Evolutionary conservation across 768 basidiomycete species (phyloP).

Genomic region (Melanogaster broomeanus): DNA sequence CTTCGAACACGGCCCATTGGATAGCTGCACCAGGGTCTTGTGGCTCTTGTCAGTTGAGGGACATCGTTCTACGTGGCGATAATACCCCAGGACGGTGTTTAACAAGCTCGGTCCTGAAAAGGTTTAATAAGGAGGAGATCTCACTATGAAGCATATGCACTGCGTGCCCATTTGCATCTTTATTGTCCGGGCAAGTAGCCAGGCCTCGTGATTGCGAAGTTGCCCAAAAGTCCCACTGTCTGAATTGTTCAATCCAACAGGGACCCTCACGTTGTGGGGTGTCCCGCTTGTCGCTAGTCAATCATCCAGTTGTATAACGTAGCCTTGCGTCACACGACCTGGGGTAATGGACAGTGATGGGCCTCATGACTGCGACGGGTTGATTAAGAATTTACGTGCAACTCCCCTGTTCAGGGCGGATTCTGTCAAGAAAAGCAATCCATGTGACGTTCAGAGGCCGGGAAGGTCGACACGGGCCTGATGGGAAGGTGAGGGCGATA

Average conservation of each 20-base stretch:
- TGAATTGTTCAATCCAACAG: constrained; percentile 3
- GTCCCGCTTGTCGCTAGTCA: neutral
- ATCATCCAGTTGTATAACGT: constrained; percentile 11
- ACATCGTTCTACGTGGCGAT: neutral
- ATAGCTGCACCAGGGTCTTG: constrained; percentile 9
- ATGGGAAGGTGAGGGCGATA: neutral
- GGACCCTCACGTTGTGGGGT: constrained; percentile 4
- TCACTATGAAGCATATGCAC: constrained; percentile 1
- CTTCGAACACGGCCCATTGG: constrained; percentile 3
- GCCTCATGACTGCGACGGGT: constrained; percentile 14
- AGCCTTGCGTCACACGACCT: constrained; percentile 26
- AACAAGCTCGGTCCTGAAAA: too few relatives aligned
- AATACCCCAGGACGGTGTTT: neutral
- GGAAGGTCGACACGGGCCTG: too few relatives aligned
- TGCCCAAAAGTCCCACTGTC: neutral
- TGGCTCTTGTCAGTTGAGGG: constrained; percentile 4
- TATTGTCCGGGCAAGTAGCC: neutral
- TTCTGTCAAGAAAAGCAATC: constrained; percentile 26
- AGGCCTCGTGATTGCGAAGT: neutral
- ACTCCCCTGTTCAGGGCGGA: constrained; percentile 18
- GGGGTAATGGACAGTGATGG: constrained; percentile 29
- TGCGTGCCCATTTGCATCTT: constrained; percentile 2
- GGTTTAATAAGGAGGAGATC: too few relatives aligned
- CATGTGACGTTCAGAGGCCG: constrained; percentile 15
- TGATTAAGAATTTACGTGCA: constrained; percentile 13